These are phyloP conservation scores for Cladosporium colombiae DNA, from an alignment of 2,329 filamentous ascomycete genomes.

Conservation along the genomic window DNA sequence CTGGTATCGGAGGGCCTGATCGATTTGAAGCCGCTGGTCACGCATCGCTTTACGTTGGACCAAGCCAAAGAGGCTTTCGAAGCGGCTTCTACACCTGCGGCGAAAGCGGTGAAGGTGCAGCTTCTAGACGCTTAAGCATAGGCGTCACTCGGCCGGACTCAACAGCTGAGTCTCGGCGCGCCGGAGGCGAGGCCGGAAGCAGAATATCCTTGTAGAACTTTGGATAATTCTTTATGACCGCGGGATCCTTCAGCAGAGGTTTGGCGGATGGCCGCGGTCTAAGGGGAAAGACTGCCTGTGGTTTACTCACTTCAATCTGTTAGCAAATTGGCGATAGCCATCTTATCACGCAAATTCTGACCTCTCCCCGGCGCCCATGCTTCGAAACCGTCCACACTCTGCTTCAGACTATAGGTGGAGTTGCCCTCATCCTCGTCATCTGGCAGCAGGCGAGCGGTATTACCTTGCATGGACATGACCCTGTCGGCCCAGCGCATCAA, in stretches of 20 bases:
- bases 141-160: neutral
- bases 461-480: slow-evolving; percentile 37
- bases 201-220: slow-evolving; percentile 17
- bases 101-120: slow-evolving; percentile 41
- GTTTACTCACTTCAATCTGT: slow-evolving; percentile 18
- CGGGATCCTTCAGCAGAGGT: neutral
- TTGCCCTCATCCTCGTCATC: slow-evolving; percentile 32
- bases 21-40: slow-evolving; percentile 42
- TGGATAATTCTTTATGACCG: slow-evolving; percentile 1
- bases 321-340: slow-evolving; percentile 33
- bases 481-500: slow-evolving; percentile 38
- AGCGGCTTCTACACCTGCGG: slow-evolving; percentile 39
- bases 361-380: slow-evolving; percentile 35
- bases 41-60: slow-evolving; percentile 41
- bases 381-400: slow-evolving; percentile 35
- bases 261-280: neutral
- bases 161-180: slow-evolving; percentile 13
- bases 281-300: neutral
- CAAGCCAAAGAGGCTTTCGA: slow-evolving; percentile 41
- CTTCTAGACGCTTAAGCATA: slow-evolving; percentile 31
- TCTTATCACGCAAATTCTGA: slow-evolving; percentile 32
- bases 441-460: slow-evolving; percentile 33
- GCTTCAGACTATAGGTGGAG: slow-evolving; percentile 26
- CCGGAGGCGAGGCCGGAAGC: neutral
- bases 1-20: slow-evolving; percentile 43